A percentile compares a stretch with the other conserved stretches of the same genome.
phyloP scores from a whole-genome alignment of 331 rosid genomes.

The Quercus tomentella region DNA sequence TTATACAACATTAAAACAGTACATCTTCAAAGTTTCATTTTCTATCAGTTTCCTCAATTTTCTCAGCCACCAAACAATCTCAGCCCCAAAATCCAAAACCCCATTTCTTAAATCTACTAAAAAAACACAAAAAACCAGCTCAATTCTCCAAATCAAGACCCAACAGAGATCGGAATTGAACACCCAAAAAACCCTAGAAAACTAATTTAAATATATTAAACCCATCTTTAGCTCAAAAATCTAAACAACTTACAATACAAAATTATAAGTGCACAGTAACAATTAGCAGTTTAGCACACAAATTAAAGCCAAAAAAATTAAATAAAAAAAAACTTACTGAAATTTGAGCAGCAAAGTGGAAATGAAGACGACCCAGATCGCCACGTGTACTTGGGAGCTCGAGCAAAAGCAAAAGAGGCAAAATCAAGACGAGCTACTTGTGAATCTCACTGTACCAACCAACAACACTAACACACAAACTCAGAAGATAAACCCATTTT shows the following conservation, averaged over 20 bases:
- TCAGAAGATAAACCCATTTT: slow-evolving; percentile 43
- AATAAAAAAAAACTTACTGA: slow-evolving; percentile 47
- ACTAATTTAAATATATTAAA: background rate
- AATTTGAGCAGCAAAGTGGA: slow-evolving; percentile 45
- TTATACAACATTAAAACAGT: background rate
- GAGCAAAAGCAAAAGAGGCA: slow-evolving; percentile 51
- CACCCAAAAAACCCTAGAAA: slow-evolving; percentile 15
- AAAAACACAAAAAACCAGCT: slow-evolving; percentile 22
- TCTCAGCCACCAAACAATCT: slow-evolving; percentile 27
- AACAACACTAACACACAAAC: slow-evolving; percentile 26
- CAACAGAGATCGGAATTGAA: slow-evolving; percentile 38
- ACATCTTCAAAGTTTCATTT: slow-evolving; percentile 6
- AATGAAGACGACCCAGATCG: slow-evolving; percentile 80
- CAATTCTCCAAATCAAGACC: slow-evolving; percentile 34
- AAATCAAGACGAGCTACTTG: slow-evolving; percentile 41
- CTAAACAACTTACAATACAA: slow-evolving; percentile 1
- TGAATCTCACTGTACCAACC: slow-evolving; percentile 48
- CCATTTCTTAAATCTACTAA: slow-evolving; percentile 20
- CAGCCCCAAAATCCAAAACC: slow-evolving; percentile 27
- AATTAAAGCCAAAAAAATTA: slow-evolving; percentile 1
- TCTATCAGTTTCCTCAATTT: slow-evolving; percentile 18
- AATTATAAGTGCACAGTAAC: slow-evolving; percentile 17
- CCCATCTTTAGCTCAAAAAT: slow-evolving; percentile 13
- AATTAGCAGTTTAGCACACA: slow-evolving; percentile 20
- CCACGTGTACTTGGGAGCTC: slow-evolving; percentile 70